Conservation (phyloP, 164 flowering plant genomes). For the Vitis riparia region DNA sequence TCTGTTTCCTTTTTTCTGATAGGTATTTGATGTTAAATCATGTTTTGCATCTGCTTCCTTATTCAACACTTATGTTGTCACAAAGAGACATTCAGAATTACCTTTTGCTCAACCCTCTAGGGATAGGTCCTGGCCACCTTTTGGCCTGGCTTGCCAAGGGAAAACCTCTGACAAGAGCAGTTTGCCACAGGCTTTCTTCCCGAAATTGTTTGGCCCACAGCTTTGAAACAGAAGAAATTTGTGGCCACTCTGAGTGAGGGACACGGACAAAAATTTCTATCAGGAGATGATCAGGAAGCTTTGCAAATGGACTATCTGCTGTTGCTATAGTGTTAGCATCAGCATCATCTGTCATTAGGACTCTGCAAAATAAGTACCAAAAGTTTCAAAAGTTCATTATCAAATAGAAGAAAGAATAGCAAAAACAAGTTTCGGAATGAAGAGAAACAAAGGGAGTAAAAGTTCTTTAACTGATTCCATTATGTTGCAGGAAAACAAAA, state of each 20-base stretch:
- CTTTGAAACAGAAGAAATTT: conserved; percentile 62
- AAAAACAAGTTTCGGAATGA: no score
- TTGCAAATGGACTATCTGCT: conserved; percentile 42
- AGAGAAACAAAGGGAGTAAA: no score
- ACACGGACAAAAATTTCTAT: conserved; percentile 69
- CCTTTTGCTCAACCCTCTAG: conserved; percentile 72
- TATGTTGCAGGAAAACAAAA: no score
- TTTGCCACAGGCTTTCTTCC: conserved; percentile 74
- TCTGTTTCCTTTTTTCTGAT: no score
- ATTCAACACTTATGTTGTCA: not conserved
- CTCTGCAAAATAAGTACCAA: conserved; percentile 22
- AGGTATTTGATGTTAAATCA: no score
- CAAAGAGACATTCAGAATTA: conserved; percentile 13
- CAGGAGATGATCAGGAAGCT: conserved; percentile 78
- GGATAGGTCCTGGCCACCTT: conserved; percentile 89
- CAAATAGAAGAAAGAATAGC: no score
- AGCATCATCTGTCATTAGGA: conserved; percentile 24
- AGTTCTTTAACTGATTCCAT: no score
- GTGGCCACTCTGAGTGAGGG: conserved; percentile 61
- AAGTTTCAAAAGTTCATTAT: not conserved
- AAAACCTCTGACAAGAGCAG: conserved; percentile 59
- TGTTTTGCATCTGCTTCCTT: no score
- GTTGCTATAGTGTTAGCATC: conserved; percentile 16
- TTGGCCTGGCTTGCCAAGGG: conserved; percentile 51
- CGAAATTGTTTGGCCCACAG: conserved; percentile 70